These are phyloP conservation scores for Chrysanthemum seticuspe DNA, from an alignment of 129 eudicot species.

Conservation along the genomic window DNA sequence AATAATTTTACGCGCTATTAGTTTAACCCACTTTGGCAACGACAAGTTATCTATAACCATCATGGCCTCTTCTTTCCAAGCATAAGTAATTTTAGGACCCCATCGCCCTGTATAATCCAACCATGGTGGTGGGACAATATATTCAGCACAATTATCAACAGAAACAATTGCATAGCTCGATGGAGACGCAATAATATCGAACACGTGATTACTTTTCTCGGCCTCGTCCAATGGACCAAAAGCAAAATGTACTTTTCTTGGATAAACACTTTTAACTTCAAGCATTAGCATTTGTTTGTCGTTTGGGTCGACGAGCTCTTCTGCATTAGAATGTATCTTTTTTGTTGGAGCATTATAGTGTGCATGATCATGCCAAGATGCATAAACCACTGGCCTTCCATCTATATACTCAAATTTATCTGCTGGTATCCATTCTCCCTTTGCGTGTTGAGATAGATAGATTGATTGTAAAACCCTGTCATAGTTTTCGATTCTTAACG, in stretches of 20 bases:
- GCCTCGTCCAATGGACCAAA: constrained; percentile 21
- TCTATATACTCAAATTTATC: constrained; percentile 20
- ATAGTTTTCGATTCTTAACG: constrained; percentile 39
- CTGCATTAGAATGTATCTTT: neutral
- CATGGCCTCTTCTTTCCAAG: too few relatives aligned
- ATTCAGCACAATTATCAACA: neutral
- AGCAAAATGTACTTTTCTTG: constrained; percentile 18
- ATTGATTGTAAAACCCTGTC: constrained; percentile 24
- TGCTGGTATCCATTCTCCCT: constrained; percentile 35
- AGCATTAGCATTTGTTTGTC: neutral
- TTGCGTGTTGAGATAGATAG: constrained; percentile 38
- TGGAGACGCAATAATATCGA: constrained; percentile 19
- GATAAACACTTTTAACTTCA: neutral
- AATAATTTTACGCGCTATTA: neutral
- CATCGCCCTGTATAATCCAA: constrained; percentile 34
- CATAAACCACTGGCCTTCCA: constrained; percentile 33
- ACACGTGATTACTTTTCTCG: constrained; percentile 15
- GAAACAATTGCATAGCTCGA: constrained; percentile 17
- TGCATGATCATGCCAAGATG: constrained; percentile 44
- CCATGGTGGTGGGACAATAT: constrained; percentile 10
- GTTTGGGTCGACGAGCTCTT: neutral
- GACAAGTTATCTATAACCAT: too few relatives aligned
- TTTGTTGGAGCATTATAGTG: constrained; percentile 4
- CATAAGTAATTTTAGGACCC: constrained; percentile 34
- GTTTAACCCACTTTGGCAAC: too few relatives aligned